Evolutionary conservation across 768 basidiomycete genomes (phyloP), one percentile per base, ranked within the genome.

Genomic region (Gelatoporia subvermispora): DNA sequence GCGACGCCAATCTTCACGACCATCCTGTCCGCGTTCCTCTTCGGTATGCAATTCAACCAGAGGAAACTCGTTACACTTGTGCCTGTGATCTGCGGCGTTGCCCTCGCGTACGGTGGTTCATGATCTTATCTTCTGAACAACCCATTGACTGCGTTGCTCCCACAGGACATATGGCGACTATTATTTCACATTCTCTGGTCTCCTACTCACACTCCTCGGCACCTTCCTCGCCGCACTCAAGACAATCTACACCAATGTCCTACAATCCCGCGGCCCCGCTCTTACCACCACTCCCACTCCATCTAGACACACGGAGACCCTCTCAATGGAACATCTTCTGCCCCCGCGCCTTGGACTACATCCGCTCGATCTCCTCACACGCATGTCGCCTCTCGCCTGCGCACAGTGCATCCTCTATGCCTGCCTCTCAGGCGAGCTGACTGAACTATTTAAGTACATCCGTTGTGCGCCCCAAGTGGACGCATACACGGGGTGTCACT

Each of bases 1-100:
- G 80, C 88, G 17, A 88, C 95, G 0, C 95, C 96, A 0, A 76
- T 98, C 43, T 97, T 98, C 71, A 94, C 90, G 20, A 85, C 96
- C 57, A 44, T 84, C 34, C 76, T 97, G 46, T 83, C 93, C 0
- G 71, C 76, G 45, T 51, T 83, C n/a, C 62, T 98, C 34, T 77
- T 91, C 28, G 76, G 80, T 41, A 71, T 77, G 8, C 72, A 70
- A 7, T 78, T 82, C 56, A 86, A 77, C 55, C 71, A 66, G 1
- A 59, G 72, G 20, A 93, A 89, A 57, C 59, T 93, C 2, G 60
- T 85, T 21, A 79, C 89, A 1, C 78, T 98, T 35, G 53, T 89
- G 5, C 93, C 94, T 0, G 93, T 98, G 28, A 79, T 96, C 17
- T 75, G 76, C 1, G 95, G 96, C 13, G 96, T 99, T 11, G 91